Percentiles rank a stretch among this genome's conserved stretches.
Conservation (phyloP, 2,329 filamentous ascomycete species). For the Scytalidium lignicola region DNA sequence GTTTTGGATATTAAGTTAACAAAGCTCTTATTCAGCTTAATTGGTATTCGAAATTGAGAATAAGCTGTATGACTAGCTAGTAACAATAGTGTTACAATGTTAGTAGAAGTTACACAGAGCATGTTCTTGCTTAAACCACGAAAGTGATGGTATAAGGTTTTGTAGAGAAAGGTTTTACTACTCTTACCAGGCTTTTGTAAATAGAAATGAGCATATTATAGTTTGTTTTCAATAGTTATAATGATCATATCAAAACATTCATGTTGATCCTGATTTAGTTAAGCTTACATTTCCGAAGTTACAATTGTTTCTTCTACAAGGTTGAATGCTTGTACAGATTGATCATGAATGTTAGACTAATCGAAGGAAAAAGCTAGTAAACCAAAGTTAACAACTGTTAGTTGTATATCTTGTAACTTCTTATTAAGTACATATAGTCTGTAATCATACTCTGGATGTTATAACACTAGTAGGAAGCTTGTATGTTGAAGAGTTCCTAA, state of each 20-base stretch:
- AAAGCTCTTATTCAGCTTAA: no score
- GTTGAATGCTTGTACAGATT: not conserved
- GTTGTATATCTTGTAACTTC: not conserved
- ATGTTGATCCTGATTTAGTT: not conserved
- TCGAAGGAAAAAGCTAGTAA: not conserved
- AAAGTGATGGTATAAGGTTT: no score
- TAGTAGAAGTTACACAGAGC: no score
- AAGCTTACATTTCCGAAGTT: not conserved
- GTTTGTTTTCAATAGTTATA: constrained; percentile 2
- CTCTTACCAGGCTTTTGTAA: no score
- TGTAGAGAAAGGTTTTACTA: no score
- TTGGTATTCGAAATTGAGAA: no score
- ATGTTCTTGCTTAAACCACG: no score
- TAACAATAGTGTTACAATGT: no score
- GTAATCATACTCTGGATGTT: constrained; percentile 1
- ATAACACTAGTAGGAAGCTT: not conserved
- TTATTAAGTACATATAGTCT: constrained; percentile 1
- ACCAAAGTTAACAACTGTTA: not conserved
- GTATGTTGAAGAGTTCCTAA: not conserved
- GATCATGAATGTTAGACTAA: not conserved
- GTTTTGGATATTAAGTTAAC: no score
- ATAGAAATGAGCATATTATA: no score
- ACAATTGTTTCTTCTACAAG: not conserved
- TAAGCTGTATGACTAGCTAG: no score
- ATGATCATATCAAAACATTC: constrained; percentile 2